Conservation (phyloP, 1,139 yeast genomes). For the Blastobotrys illinoisensis region DNA sequence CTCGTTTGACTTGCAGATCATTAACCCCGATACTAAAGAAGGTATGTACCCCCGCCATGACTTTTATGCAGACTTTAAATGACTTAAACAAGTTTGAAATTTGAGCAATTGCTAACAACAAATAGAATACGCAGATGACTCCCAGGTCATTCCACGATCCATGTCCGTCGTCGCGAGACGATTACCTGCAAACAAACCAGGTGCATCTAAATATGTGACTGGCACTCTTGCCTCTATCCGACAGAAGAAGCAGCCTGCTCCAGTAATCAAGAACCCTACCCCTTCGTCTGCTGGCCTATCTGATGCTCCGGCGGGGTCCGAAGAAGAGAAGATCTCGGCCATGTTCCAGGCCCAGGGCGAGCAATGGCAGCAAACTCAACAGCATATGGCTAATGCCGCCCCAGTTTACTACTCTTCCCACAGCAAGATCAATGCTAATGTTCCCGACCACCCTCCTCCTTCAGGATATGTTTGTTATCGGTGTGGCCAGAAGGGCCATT, state of each 20-base stretch:
- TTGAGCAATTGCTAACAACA: conserved; percentile 1
- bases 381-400: conserved; percentile 59
- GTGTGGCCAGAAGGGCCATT: conserved; percentile 95
- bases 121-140: conserved; percentile 74
- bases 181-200: conserved; percentile 62
- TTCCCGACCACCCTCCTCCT: conserved; percentile 74
- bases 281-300: conserved; percentile 23
- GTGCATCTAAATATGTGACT: conserved; percentile 65
- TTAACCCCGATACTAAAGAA: conserved; percentile 73
- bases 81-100: background rate
- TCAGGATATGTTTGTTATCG: conserved; percentile 94
- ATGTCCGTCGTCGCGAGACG: conserved; percentile 77
- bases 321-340: conserved; percentile 80
- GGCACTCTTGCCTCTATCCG: conserved; percentile 38
- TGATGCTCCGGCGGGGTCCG: conserved; percentile 42
- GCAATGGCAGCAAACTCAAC: conserved; percentile 94
- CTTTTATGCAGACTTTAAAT: background rate
- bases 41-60: conserved; percentile 19
- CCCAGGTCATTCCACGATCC: conserved; percentile 77
- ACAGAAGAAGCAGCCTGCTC: conserved; percentile 2
- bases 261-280: background rate
- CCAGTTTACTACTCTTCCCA: conserved; percentile 29
- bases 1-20: conserved; percentile 62
- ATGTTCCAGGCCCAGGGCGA: conserved; percentile 92
- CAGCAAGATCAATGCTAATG: conserved; percentile 28